Conservation (phyloP, 371 early-diverging fungal species). For the Massospora cicadina region DNA sequence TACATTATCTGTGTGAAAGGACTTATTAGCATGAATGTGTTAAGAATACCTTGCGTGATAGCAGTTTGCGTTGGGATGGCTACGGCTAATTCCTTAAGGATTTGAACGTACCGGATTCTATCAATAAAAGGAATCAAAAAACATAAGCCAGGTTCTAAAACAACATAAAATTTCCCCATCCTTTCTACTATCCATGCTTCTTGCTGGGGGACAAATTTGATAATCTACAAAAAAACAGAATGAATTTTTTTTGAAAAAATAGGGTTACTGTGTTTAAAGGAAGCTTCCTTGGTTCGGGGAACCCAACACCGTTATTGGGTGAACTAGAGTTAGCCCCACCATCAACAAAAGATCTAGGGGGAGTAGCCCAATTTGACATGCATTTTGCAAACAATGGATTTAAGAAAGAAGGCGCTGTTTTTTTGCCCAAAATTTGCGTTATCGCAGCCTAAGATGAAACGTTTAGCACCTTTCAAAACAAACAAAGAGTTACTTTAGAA, state of each 20-base stretch:
- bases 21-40: not conserved
- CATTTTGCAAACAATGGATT: not conserved
- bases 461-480: not conserved
- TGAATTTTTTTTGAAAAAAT: not conserved
- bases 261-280: constrained; percentile 9
- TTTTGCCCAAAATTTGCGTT: not conserved
- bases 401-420: not conserved
- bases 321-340: not conserved
- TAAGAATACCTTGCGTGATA: constrained; percentile 61
- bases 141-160: constrained; percentile 82
- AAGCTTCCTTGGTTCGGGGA: not conserved
- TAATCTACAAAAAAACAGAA: constrained; percentile 23
- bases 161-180: constrained; percentile 67
- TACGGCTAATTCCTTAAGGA: constrained; percentile 87
- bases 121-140: constrained; percentile 78
- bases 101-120: constrained; percentile 77
- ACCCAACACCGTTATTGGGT: not conserved
- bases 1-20: constrained; percentile 60
- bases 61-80: constrained; percentile 89
- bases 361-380: constrained; percentile 3
- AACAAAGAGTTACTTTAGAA: not conserved
- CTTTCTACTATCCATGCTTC: constrained; percentile 89
- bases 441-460: not conserved
- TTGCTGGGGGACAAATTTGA: constrained; percentile 96
- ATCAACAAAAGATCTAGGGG: constrained; percentile 4